phyloP scores from a whole-genome alignment of 2,329 filamentous ascomycete species.

The Arachnomyces sp. region DNA sequence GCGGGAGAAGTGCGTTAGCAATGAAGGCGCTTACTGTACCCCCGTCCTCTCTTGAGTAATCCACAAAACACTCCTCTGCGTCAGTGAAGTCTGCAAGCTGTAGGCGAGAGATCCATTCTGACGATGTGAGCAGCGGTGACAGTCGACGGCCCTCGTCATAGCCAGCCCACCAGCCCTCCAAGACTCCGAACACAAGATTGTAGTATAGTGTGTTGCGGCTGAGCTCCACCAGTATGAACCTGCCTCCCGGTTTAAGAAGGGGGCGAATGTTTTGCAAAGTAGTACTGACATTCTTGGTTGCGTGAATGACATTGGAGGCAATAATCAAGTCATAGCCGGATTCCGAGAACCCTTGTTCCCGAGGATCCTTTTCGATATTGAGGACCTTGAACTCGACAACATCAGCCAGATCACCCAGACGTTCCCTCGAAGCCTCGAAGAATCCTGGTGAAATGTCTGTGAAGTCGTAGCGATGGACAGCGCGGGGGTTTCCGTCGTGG shows the following conservation, averaged over 20 bases:
- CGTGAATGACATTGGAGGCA: slow-evolving; percentile 31
- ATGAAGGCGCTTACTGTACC: too few species aligned
- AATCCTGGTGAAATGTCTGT: slow-evolving; percentile 15
- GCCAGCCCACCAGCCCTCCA: slow-evolving; percentile 25
- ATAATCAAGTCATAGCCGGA: slow-evolving; percentile 25
- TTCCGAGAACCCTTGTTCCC: slow-evolving; percentile 25
- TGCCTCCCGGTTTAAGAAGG: slow-evolving; percentile 36
- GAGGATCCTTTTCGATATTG: slow-evolving; percentile 21
- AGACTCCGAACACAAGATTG: slow-evolving; percentile 15
- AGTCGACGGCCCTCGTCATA: slow-evolving; percentile 15
- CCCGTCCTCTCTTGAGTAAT: too few species aligned
- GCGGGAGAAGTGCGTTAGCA: too few species aligned
- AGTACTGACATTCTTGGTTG: slow-evolving; percentile 20
- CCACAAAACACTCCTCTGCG: too few species aligned
- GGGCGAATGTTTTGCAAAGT: slow-evolving; percentile 23
- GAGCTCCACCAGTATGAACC: slow-evolving; percentile 34
- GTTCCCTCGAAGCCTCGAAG: slow-evolving; percentile 9
- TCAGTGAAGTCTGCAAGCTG: too few species aligned
- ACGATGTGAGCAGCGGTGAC: slow-evolving; percentile 13
- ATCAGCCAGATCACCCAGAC: slow-evolving; percentile 1
- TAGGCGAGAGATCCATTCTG: too few species aligned
- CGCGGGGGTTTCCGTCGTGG: background rate
- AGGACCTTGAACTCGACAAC: slow-evolving; percentile 21
- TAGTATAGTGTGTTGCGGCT: slow-evolving; percentile 9
- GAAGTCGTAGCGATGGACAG: slow-evolving; percentile 11